These are phyloP conservation scores for Solidago caesia DNA, from an alignment of 129 eudicot genomes.

Conservation along the genomic window DNA sequence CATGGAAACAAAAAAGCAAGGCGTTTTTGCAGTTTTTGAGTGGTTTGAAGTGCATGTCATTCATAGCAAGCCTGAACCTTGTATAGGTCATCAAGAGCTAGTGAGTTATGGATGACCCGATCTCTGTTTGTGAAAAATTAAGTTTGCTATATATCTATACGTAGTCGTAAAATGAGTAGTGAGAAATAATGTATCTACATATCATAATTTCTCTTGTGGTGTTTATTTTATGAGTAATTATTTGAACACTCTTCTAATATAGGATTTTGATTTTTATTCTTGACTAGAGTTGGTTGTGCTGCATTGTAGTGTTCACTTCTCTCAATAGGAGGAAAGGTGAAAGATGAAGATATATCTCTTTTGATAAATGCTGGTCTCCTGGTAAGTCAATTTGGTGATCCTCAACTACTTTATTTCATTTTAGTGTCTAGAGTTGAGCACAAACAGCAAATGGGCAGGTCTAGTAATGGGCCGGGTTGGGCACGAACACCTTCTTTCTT, in stretches of 20 bases:
- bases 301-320: slow-evolving; percentile 66
- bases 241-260: not conserved
- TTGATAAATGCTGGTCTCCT: slow-evolving; percentile 89
- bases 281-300: slow-evolving; percentile 30
- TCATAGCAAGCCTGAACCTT: slow-evolving; percentile 68
- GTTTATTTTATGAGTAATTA: slow-evolving; percentile 6
- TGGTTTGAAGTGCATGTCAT: slow-evolving; percentile 89
- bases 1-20: slow-evolving; percentile 61
- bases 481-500: too few species aligned
- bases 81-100: slow-evolving; percentile 89
- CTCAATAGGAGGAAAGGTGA: slow-evolving; percentile 90
- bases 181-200: slow-evolving; percentile 10
- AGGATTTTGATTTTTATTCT: slow-evolving; percentile 10
- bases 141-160: not conserved
- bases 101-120: slow-evolving; percentile 43
- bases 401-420: not conserved
- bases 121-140: slow-evolving; percentile 5
- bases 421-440: not conserved
- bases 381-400: slow-evolving; percentile 45
- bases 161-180: not conserved
- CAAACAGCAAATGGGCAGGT: too few species aligned
- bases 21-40: slow-evolving; percentile 57
- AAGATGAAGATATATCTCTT: slow-evolving; percentile 82
- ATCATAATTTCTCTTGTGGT: not conserved
- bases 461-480: too few species aligned